Conservation (phyloP, 106 monocot genomes). For the Vanilla planifolia region DNA sequence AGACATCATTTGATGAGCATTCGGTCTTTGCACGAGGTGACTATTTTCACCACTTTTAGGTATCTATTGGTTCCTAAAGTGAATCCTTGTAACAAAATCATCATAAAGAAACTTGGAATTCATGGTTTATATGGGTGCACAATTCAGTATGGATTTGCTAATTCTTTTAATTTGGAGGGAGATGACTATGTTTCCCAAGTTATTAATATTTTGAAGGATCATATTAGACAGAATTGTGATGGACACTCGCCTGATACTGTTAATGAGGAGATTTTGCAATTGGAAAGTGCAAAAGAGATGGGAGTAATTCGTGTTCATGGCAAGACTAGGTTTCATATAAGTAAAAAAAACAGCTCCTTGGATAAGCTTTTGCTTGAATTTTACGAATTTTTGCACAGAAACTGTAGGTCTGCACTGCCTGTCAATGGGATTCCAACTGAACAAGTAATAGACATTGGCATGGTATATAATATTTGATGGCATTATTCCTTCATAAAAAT, state of each 20-base stretch:
- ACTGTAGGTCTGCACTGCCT: conserved; percentile 62
- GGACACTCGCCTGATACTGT: not conserved
- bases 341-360: conserved; percentile 28
- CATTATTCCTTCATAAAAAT: too few species aligned
- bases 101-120: conserved; percentile 31
- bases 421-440: conserved; percentile 37
- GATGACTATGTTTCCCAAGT: conserved; percentile 47
- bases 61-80: conserved; percentile 56
- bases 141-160: conserved; percentile 63
- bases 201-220: conserved; percentile 13
- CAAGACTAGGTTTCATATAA: conserved; percentile 53
- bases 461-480: conserved; percentile 63
- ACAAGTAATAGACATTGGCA: conserved; percentile 62
- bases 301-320: conserved; percentile 64
- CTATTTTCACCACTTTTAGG: conserved; percentile 44
- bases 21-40: conserved; percentile 47
- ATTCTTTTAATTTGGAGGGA: conserved; percentile 24
- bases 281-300: conserved; percentile 30
- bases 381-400: conserved; percentile 66
- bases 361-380: conserved; percentile 58
- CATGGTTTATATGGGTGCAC: conserved; percentile 46
- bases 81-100: conserved; percentile 28
- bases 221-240: conserved; percentile 21
- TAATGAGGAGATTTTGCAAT: conserved; percentile 26
- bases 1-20: conserved; percentile 53